These are phyloP conservation scores for Herpotrichia juniperi DNA, from an alignment of 2,329 filamentous ascomycete species.

Conservation along the genomic window DNA sequence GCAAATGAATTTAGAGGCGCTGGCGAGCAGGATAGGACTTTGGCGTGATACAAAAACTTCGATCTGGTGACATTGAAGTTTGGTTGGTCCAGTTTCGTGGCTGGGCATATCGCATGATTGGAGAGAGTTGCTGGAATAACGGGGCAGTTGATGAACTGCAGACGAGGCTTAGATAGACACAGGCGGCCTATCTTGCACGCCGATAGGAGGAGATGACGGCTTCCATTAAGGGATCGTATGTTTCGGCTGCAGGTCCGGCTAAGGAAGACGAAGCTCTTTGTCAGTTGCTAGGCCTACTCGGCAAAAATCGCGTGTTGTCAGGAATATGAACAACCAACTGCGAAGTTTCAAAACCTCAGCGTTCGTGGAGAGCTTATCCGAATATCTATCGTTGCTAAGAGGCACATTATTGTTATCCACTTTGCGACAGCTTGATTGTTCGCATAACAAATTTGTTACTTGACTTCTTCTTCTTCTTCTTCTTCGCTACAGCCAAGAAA, in stretches of 20 bases:
- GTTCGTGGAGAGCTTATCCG: background rate
- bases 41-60: background rate
- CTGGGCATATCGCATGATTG: conserved; percentile 7
- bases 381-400: background rate
- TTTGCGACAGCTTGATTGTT: no score
- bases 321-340: background rate
- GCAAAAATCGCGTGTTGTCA: background rate
- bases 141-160: conserved; percentile 5
- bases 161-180: conserved; percentile 8
- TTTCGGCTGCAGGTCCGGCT: conserved; percentile 18
- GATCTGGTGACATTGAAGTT: conserved; percentile 3
- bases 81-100: conserved; percentile 3
- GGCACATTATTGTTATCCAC: no score
- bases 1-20: background rate
- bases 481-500: no score
- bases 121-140: background rate
- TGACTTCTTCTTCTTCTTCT: no score
- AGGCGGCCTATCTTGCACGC: background rate
- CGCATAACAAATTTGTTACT: no score
- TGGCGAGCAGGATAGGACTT: background rate
- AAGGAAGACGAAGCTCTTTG: conserved; percentile 21
- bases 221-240: background rate
- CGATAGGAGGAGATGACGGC: background rate
- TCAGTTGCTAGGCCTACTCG: background rate
- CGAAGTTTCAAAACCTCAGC: background rate